Conservation (phyloP, 352 stramenopile genomes). For the Globisporangium paddicum region DNA sequence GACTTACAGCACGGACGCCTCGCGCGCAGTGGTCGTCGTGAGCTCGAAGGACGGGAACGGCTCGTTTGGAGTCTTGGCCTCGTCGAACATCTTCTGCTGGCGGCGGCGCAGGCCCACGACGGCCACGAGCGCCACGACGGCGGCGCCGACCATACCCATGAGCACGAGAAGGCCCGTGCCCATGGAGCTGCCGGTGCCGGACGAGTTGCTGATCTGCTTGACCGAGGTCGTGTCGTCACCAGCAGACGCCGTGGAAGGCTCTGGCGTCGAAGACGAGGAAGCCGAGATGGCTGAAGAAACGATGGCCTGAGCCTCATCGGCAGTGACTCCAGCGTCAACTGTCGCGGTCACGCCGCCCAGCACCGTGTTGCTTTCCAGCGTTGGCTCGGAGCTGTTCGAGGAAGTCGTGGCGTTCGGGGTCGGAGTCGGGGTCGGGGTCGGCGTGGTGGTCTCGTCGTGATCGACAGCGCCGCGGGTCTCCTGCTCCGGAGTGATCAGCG, state of each 20-base stretch:
- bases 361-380: background rate
- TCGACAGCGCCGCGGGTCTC: background rate
- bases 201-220: slow-evolving; percentile 27
- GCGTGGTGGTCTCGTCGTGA: background rate
- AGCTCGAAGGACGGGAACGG: slow-evolving; percentile 18
- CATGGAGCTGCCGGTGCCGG: slow-evolving; percentile 11
- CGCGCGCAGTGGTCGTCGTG: slow-evolving; percentile 1
- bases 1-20: slow-evolving; percentile 4
- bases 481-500: background rate
- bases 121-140: slow-evolving; percentile 31
- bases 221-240: background rate
- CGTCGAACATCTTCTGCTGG: slow-evolving; percentile 40
- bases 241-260: background rate
- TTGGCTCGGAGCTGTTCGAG: background rate
- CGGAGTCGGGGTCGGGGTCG: background rate
- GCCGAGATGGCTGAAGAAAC: background rate
- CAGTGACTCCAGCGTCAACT: background rate
- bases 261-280: background rate
- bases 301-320: background rate
- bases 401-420: background rate
- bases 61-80: slow-evolving; percentile 36
- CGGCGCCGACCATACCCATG: slow-evolving; percentile 29
- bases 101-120: slow-evolving; percentile 34
- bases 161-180: slow-evolving; percentile 33
- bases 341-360: background rate